Conservation (phyloP, 192 early-diverging fungal genomes). For the Coemansia sp. region DNA sequence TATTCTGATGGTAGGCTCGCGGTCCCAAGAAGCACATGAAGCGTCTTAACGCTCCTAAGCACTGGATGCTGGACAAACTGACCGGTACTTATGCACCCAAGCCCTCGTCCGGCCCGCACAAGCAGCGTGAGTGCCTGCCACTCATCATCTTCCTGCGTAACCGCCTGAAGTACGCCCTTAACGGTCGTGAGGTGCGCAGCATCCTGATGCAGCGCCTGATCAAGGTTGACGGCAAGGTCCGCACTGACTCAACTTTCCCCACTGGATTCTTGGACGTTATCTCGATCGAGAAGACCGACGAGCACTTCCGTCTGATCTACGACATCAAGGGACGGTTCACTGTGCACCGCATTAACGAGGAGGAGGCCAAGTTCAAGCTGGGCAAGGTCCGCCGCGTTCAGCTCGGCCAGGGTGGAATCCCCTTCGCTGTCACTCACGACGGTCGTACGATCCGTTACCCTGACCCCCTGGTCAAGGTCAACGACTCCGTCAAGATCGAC, state of each 20-base stretch:
- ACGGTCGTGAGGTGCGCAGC: constrained; percentile 92
- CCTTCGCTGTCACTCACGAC: constrained; percentile 97
- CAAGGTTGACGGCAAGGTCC: constrained; percentile 99
- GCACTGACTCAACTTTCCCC: constrained; percentile 96
- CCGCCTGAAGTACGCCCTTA: constrained; percentile 99
- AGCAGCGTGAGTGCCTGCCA: constrained; percentile 98
- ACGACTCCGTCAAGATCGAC: constrained; percentile 99
- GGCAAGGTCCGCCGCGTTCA: constrained; percentile 97
- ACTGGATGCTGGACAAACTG: constrained; percentile 99
- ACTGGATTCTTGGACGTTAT: constrained; percentile 92
- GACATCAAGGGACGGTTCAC: constrained; percentile 99
- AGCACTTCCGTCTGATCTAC: constrained; percentile 99
- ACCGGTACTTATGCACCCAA: constrained; percentile 95
- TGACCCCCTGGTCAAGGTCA: constrained; percentile 98
- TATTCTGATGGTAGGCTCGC: constrained; percentile 59
- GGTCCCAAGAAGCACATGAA: constrained; percentile 99
- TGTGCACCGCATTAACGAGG: constrained; percentile 97
- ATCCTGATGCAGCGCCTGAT: constrained; percentile 99
- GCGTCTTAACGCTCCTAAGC: constrained; percentile 97
- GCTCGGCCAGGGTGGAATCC: constrained; percentile 94
- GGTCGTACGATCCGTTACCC: constrained; percentile 99
- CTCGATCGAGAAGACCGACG: constrained; percentile 78
- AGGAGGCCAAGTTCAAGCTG: constrained; percentile 99
- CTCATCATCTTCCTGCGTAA: constrained; percentile 98
- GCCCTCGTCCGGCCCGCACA: constrained; percentile 98